phyloP scores from a whole-genome alignment of 257 asterid genomes.

The Forsythia suspensa region DNA sequence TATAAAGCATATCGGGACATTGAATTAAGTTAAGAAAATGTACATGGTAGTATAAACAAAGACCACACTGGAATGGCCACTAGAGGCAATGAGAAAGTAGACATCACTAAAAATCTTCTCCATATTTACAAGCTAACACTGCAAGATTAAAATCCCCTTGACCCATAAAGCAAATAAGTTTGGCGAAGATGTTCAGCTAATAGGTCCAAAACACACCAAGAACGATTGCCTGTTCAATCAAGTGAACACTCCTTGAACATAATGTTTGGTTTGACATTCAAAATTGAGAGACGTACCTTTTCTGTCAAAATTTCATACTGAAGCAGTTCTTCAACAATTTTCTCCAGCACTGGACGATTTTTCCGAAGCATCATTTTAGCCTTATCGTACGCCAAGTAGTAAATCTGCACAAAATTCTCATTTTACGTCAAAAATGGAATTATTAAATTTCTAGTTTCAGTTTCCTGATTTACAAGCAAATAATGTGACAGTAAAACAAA shows the following conservation, averaged over 20 bases:
- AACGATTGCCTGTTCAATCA: neutral
- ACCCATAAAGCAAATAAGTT: slow-evolving; percentile 9
- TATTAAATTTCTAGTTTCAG: slow-evolving; percentile 10
- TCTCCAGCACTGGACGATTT: slow-evolving; percentile 69
- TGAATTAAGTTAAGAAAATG: neutral
- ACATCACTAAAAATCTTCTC: neutral
- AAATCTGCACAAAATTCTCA: slow-evolving; percentile 54
- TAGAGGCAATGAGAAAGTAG: neutral
- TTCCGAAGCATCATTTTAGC: slow-evolving; percentile 71
- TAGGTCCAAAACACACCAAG: neutral
- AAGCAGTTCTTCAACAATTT: slow-evolving; percentile 82
- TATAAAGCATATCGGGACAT: neutral
- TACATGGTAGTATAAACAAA: neutral
- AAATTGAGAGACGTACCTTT: slow-evolving; percentile 55
- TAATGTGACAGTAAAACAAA: slow-evolving; percentile 3
- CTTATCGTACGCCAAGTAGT: slow-evolving; percentile 77
- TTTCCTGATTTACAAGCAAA: slow-evolving; percentile 7
- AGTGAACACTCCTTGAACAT: slow-evolving; percentile 11
- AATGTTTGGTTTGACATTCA: neutral
- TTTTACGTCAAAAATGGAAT: slow-evolving; percentile 14
- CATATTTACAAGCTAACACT: neutral
- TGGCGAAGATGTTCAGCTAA: neutral
- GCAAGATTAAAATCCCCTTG: neutral
- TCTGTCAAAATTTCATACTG: slow-evolving; percentile 78
- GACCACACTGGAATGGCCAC: neutral